A percentile compares a stretch with the other conserved stretches of the same genome.
phyloP scores from a whole-genome alignment of 805 yeast species.

The Blastobotrys robertii region DNA sequence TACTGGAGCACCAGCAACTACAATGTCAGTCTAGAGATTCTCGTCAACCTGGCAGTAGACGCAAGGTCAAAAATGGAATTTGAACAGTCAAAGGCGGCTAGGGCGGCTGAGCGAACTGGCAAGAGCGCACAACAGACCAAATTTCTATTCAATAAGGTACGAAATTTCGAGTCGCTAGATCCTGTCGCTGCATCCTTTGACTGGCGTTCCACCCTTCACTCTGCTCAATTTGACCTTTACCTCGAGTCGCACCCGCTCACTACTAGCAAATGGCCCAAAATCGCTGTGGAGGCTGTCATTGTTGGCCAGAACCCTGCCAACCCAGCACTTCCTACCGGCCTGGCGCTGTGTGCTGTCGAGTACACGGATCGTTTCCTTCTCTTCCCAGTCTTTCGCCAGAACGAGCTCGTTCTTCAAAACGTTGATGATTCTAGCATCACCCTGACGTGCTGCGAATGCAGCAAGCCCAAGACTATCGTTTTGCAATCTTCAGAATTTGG shows the following conservation, averaged over 20 bases:
- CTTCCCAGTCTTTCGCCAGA: conserved; percentile 14
- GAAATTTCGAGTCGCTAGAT: conserved; percentile 11
- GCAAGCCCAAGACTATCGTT: not conserved
- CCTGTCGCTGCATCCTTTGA: conserved; percentile 14
- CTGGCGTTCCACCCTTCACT: conserved; percentile 6
- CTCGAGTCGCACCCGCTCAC: conserved; percentile 8
- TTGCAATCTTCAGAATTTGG: not conserved
- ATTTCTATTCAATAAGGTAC: conserved; percentile 7
- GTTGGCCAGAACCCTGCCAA: conserved; percentile 1
- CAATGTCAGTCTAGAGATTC: too few relatives aligned
- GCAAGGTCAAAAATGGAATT: too few relatives aligned
- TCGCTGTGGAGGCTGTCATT: conserved; percentile 12
- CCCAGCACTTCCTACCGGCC: conserved; percentile 1
- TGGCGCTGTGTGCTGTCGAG: conserved; percentile 16
- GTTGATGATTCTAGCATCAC: too few relatives aligned
- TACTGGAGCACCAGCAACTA: not conserved
- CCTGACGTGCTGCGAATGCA: too few relatives aligned
- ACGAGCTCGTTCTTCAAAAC: conserved; percentile 5
- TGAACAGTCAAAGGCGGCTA: too few relatives aligned
- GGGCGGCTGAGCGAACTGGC: too few relatives aligned
- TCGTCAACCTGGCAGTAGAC: too few relatives aligned
- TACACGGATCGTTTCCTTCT: conserved; percentile 16
- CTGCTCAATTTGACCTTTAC: conserved; percentile 11
- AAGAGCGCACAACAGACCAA: too few relatives aligned
- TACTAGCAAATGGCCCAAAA: not conserved